Base-by-base conservation (phyloP, 768 basidiomycete species). In the Trametes gibbosa region DNA sequence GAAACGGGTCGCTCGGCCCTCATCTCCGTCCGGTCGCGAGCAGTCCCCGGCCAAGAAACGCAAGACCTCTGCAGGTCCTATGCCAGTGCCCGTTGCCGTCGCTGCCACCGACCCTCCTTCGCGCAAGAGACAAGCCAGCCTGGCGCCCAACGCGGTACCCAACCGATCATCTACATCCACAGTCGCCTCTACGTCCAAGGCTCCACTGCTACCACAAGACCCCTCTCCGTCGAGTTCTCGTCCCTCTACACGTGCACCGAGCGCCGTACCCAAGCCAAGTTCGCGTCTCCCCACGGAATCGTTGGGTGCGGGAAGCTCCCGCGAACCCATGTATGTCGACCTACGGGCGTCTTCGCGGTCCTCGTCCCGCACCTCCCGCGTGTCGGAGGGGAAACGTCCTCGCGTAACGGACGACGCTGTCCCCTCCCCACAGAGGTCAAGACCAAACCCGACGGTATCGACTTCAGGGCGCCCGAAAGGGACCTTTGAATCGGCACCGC, bases 1-100 rank as follows among this genome's bases (percentile, higher is more conserved):
- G 24, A 58, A 53, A 51, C 51, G 51, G 13, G 12, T 29, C 14
- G 27, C 35, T 34, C 37, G 29, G 12, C n/a, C 34, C 9, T 42
- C 50, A 34, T 39, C 45, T 6, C 23, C 45, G 34, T 13, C 47
- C 6, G 34, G 43, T 19, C 35, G 7, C 1, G 52, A 50, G 21
- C n/a, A 49, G 14, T 50, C 58, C 14, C 54, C 63, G 3, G 19
- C 34, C 45, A 63, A 60, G 55, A 63, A 52, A 45, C 48, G 50
- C 23, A 63, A 53, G 53, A 53, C 50, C 5, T 43, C 39, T 4
- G 14, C 12, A 19, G 25, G 23, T 10, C 32, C 50, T 16, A 19
- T 39, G 10, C 50, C 51, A 37, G 24, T 29, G 2, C 12, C 23
- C 14, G 14, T 32, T 17, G 7, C 37, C 37, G 6, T 14, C 16